Evolutionary conservation across 2,329 filamentous ascomycete genomes (phyloP).

Genomic region (Stagonosporopsis vannaccii): DNA sequence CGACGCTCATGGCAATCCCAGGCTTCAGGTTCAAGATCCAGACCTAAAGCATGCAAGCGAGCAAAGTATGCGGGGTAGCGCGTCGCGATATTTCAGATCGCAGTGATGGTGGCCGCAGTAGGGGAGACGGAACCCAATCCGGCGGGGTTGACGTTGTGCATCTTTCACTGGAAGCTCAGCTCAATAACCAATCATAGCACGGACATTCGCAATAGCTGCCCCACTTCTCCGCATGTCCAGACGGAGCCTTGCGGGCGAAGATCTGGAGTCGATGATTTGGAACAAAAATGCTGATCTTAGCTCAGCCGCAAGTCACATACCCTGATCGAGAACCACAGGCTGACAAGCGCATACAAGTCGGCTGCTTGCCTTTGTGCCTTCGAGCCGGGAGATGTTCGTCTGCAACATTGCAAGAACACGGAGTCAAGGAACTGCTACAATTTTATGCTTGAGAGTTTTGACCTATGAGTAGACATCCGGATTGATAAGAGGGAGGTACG

Average conservation of each 20-base stretch:
- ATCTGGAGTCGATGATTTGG: conserved; percentile 15
- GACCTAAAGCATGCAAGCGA: conserved; percentile 5
- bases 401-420: no score
- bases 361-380: not conserved
- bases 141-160: conserved; percentile 12
- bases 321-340: conserved; percentile 7
- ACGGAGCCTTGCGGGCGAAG: not conserved
- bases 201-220: conserved; percentile 2
- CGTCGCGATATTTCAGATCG: conserved; percentile 7
- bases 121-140: conserved; percentile 7
- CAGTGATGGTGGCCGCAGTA: not conserved
- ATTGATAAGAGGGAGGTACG: no score
- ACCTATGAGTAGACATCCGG: no score
- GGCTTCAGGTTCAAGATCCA: conserved; percentile 8
- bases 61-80: conserved; percentile 15
- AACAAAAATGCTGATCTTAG: conserved; percentile 13
- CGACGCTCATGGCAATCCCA: conserved; percentile 3
- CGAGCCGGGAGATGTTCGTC: no score
- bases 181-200: conserved; percentile 1
- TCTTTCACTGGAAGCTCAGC: conserved; percentile 2
- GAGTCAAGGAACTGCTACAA: no score
- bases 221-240: conserved; percentile 5
- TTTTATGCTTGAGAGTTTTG: no score
- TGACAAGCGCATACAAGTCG: conserved; percentile 11
- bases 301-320: conserved; percentile 14